Conservation (phyloP, 176 grass and related monocot genomes). For the Thinopyrum elongatum region DNA sequence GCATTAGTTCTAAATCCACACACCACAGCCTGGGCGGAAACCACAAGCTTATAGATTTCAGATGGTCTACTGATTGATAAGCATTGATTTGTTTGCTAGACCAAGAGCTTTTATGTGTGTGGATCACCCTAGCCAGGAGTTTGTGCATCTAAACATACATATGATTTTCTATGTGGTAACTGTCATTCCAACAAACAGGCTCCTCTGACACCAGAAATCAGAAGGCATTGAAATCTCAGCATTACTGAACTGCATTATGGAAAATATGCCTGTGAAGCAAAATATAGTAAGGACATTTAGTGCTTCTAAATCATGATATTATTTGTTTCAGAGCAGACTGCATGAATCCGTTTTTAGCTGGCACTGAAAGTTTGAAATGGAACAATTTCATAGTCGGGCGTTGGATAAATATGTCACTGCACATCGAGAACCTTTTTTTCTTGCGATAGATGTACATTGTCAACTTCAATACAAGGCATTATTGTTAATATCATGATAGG, state of each 20-base stretch:
- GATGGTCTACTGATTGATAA: neutral
- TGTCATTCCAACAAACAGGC: neutral
- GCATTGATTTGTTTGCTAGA: neutral
- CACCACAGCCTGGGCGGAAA: neutral
- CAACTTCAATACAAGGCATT: slow-evolving; percentile 17
- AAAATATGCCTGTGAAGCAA: neutral
- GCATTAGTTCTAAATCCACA: neutral
- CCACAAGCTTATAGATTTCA: neutral
- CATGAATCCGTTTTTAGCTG: neutral
- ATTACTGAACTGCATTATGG: neutral
- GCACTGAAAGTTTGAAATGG: slow-evolving; percentile 1
- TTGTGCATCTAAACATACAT: slow-evolving; percentile 7
- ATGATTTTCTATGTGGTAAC: neutral
- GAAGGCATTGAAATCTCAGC: neutral
- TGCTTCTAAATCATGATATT: neutral
- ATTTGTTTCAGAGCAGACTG: neutral
- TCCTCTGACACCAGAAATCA: neutral
- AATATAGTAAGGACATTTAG: neutral
- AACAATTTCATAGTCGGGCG: neutral
- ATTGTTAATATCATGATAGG: neutral
- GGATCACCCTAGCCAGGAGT: neutral
- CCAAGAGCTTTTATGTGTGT: neutral
- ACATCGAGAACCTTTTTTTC: neutral
- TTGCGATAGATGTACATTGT: neutral
- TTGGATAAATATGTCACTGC: neutral